phyloP scores from a whole-genome alignment of 176 grass and related monocot species.

The Lolium rigidum region DNA sequence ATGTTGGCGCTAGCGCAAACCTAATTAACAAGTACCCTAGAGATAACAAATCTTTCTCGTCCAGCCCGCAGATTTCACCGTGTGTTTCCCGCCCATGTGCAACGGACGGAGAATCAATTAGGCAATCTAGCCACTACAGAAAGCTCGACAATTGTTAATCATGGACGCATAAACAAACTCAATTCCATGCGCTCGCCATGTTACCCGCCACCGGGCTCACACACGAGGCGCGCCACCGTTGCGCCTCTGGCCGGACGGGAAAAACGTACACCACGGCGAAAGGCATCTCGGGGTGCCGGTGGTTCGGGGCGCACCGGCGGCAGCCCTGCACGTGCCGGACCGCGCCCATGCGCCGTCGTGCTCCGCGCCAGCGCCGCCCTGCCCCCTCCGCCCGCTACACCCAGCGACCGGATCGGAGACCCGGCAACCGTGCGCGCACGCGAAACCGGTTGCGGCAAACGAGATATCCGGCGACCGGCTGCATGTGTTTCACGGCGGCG shows the following conservation, averaged over 20 bases:
- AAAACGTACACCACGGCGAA: not conserved
- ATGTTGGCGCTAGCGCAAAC: slow-evolving; percentile 13
- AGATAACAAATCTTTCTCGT: slow-evolving; percentile 27
- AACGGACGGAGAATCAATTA: slow-evolving; percentile 35
- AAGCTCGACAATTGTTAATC: not conserved
- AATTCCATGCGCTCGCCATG: not conserved
- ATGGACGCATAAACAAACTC: not conserved
- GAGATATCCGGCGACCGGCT: not conserved
- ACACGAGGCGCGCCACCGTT: not conserved
- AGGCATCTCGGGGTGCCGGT: slow-evolving; percentile 48
- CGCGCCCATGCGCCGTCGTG: slow-evolving; percentile 2
- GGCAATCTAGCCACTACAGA: slow-evolving; percentile 38
- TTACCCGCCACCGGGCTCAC: slow-evolving; percentile 20
- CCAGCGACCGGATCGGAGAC: not conserved
- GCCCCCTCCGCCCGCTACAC: slow-evolving; percentile 42
- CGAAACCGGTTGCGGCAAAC: not conserved
- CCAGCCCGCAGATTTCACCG: slow-evolving; percentile 37
- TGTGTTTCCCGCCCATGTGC: slow-evolving; percentile 40
- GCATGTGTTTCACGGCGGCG: not conserved
- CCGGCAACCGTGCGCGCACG: slow-evolving; percentile 6
- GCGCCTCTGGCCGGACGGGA: slow-evolving; percentile 12
- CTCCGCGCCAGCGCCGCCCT: not conserved
- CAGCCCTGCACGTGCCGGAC: slow-evolving; percentile 30
- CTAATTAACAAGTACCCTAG: not conserved
- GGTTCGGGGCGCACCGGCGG: slow-evolving; percentile 39